Conservation (phyloP, 805 yeast genomes). For the Teunomyces barrocoloradensis region DNA sequence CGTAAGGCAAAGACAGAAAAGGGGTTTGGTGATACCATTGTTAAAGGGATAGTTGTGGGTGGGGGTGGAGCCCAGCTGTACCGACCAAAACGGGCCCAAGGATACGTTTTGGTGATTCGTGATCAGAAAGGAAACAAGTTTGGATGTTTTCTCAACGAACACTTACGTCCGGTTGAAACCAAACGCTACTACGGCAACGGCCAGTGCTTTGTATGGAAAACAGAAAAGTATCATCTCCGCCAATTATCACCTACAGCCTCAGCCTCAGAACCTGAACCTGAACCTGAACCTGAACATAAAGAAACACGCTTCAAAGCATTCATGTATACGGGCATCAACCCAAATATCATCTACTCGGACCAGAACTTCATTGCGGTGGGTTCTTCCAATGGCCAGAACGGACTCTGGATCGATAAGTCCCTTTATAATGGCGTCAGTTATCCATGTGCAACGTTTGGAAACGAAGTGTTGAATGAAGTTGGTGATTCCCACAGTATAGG, state of each 20-base stretch:
- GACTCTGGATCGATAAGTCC: conserved; percentile 80
- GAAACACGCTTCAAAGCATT: conserved; percentile 63
- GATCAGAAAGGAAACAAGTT: conserved; percentile 65
- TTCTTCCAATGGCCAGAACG: conserved; percentile 90
- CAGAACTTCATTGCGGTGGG: conserved; percentile 79
- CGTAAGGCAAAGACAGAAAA: conserved; percentile 17
- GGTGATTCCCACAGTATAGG: conserved; percentile 37
- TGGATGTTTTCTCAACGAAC: conserved; percentile 79
- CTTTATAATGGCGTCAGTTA: conserved; percentile 75
- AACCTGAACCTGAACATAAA: neutral
- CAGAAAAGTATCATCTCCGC: conserved; percentile 42
- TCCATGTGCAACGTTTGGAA: conserved; percentile 82
- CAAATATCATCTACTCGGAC: conserved; percentile 80
- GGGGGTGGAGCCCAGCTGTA: conserved; percentile 12
- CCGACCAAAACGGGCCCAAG: conserved; percentile 43
- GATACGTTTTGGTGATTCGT: conserved; percentile 70
- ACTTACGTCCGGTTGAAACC: conserved; percentile 66
- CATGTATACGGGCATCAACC: conserved; percentile 86
- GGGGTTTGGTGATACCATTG: conserved; percentile 38
- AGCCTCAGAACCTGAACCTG: neutral
- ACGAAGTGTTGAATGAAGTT: conserved; percentile 58
- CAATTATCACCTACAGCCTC: conserved; percentile 5
- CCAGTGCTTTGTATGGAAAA: conserved; percentile 89
- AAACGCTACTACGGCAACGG: conserved; percentile 88
- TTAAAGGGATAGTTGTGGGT: conserved; percentile 26